These are phyloP conservation scores for Lotmaria passim DNA, from an alignment of 208 protist species.

Conservation along the genomic window DNA sequence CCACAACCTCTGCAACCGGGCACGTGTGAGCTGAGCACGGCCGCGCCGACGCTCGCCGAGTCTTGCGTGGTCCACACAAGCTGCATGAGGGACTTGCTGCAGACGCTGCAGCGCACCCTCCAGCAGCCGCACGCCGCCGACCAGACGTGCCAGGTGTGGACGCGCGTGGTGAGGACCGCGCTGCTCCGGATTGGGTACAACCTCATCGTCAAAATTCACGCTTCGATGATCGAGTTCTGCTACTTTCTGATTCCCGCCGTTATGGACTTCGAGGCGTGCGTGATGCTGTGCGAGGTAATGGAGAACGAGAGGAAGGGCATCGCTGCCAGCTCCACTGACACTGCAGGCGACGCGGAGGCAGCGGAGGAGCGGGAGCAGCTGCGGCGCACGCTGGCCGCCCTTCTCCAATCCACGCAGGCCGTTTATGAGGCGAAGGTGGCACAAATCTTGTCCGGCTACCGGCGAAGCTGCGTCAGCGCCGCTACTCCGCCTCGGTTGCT, in stretches of 20 bases:
- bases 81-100: slow-evolving; percentile 20
- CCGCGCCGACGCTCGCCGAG: neutral
- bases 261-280: slow-evolving; percentile 26
- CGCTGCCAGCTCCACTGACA: neutral
- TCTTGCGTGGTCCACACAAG: slow-evolving; percentile 6
- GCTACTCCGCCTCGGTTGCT: neutral
- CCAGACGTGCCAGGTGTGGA: slow-evolving; percentile 1
- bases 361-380: neutral
- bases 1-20: neutral
- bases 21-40: neutral
- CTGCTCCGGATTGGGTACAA: slow-evolving; percentile 36
- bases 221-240: slow-evolving; percentile 30
- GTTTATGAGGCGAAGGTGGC: neutral
- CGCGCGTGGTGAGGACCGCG: slow-evolving; percentile 12
- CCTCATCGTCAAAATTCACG: slow-evolving; percentile 27
- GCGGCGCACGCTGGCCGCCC: slow-evolving; percentile 10
- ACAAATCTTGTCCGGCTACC: neutral
- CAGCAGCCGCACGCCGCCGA: slow-evolving; percentile 2
- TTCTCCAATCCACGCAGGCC: neutral
- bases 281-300: slow-evolving; percentile 20
- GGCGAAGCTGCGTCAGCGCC: neutral
- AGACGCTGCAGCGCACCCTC: slow-evolving; percentile 6
- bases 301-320: neutral
- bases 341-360: slow-evolving; percentile 1
- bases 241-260: slow-evolving; percentile 31